Base-by-base conservation (phyloP, 23 red algal species). In the Cyanidioschyzon merolae region DNA sequence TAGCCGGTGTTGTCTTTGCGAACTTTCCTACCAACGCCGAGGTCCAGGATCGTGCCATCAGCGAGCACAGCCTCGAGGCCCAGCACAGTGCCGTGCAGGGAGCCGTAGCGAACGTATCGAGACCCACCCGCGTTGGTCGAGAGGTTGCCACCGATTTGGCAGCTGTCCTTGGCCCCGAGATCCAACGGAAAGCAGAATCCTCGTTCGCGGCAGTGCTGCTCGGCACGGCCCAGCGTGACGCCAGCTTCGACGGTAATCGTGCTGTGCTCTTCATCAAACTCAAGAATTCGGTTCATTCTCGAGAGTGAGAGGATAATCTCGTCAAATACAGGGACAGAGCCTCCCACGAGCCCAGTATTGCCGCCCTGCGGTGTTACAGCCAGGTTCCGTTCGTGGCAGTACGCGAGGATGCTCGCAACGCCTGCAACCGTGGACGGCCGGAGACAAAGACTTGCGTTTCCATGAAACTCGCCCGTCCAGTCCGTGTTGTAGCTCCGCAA, bases 61-160 rank as follows among this genome's bases (percentile, higher is more conserved):
- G 88, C 81, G 38, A 91, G 79, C 2, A 98, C 94, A 54, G 83
- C 88, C 74, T 98, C 94, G 40, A 98, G 15, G 31, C 94, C 94
- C 18, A 88, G 51, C 3, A 92, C 88, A 26, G 75, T 82, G 0
- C 74, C 84, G 3, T 87, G 88, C 84, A 98, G 50, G 1, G 84
- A 84, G 29, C 94, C 94, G 59, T 98, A 98, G 0, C 88, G 85
- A 1, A 98, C 41, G 80, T 89, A 98, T 51, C 94, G 80, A 17
- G 84, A 87, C 1, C 94, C 94, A 40, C 94, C 88, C 0, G 94
- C 94, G 36, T 98, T 88, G 32, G 94, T 98, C 7, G 94, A 87
- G 32, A 98, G 85, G 68, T 98, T 98, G 30, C 94, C 94, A n/a
- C 94, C 94, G 41, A 98, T 98, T 76, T 98, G 94, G 80, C 94